phyloP scores from a whole-genome alignment of 2,329 filamentous ascomycete species.

The Endocalyx cinctus region DNA sequence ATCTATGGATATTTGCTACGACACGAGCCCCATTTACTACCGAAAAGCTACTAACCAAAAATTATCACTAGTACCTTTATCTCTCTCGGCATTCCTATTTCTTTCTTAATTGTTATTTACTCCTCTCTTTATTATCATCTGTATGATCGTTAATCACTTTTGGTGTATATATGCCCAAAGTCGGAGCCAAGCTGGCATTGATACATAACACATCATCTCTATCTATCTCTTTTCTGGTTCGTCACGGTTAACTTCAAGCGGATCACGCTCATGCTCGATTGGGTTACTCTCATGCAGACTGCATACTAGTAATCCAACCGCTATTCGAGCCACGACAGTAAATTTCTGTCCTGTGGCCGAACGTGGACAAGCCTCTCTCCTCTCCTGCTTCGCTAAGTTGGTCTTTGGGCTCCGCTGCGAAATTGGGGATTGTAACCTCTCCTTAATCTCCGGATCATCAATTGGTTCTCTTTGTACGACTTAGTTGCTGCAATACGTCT shows the following conservation, averaged over 20 bases:
- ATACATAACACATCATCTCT: too few species aligned
- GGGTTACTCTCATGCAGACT: conserved; percentile 29
- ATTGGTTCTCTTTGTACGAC: conserved; percentile 21
- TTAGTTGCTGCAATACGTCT: conserved; percentile 9
- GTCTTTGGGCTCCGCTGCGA: conserved; percentile 23
- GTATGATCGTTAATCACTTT: too few species aligned
- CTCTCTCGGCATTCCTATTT: not conserved
- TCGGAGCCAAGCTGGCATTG: not conserved
- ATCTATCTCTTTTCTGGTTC: conserved; percentile 19
- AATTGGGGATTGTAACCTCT: conserved; percentile 20
- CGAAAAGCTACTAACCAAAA: too few species aligned
- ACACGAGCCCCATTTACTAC: too few species aligned
- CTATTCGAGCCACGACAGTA: conserved; percentile 34
- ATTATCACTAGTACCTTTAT: too few species aligned
- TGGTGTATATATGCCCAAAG: too few species aligned
- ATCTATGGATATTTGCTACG: not conserved
- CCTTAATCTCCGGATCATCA: conserved; percentile 16
- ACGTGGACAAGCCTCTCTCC: conserved; percentile 28
- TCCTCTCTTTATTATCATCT: not conserved
- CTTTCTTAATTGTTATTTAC: not conserved
- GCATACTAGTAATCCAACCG: conserved; percentile 29
- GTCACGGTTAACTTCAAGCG: conserved; percentile 18
- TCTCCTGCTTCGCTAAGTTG: conserved; percentile 14
- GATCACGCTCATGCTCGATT: conserved; percentile 29
- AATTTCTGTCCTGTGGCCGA: conserved; percentile 24